Evolutionary conservation across 768 basidiomycete species (phyloP).

Genomic region (Holtermanniella nyarrowii): DNA sequence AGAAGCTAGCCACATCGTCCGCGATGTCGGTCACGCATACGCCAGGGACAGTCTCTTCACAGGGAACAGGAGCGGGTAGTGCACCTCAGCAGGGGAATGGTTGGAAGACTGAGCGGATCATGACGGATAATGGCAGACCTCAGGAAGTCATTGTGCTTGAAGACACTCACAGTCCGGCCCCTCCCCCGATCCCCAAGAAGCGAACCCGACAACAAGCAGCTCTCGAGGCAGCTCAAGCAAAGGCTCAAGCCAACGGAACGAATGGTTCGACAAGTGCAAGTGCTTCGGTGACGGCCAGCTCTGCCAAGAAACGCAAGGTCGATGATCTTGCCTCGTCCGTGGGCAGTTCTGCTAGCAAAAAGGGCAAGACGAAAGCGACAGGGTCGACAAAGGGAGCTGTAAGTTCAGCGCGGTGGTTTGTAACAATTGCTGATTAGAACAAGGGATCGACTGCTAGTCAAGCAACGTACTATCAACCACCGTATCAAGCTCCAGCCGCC

Average conservation of each 20-base stretch:
- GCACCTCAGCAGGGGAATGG: slow-evolving; percentile 17
- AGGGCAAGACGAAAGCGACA: slow-evolving; percentile 14
- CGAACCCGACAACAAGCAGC: slow-evolving; percentile 24
- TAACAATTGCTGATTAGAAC: not conserved
- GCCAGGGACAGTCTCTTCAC: slow-evolving; percentile 4
- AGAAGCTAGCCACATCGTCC: slow-evolving; percentile 14
- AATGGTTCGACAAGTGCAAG: slow-evolving; percentile 7
- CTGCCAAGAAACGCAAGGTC: slow-evolving; percentile 26
- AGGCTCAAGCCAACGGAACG: slow-evolving; percentile 5
- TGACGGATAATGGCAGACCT: slow-evolving; percentile 24
- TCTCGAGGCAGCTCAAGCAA: slow-evolving; percentile 17
- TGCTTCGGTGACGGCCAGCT: slow-evolving; percentile 3
- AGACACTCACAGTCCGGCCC: slow-evolving; percentile 18
- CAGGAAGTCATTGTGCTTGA: slow-evolving; percentile 36
- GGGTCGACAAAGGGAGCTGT: slow-evolving; percentile 1
- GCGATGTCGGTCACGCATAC: slow-evolving; percentile 1
- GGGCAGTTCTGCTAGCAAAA: slow-evolving; percentile 14
- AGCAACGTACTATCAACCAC: slow-evolving; percentile 3
- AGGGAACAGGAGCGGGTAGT: not conserved
- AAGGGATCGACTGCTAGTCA: not conserved
- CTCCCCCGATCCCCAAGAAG: slow-evolving; percentile 16
- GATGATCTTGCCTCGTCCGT: slow-evolving; percentile 18
- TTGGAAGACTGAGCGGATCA: slow-evolving; percentile 34
- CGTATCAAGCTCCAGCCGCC: slow-evolving; percentile 9
- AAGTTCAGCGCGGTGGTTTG: not conserved